These are phyloP conservation scores for Mycena leptocephala DNA, from an alignment of 768 basidiomycete species.

Conservation along the genomic window DNA sequence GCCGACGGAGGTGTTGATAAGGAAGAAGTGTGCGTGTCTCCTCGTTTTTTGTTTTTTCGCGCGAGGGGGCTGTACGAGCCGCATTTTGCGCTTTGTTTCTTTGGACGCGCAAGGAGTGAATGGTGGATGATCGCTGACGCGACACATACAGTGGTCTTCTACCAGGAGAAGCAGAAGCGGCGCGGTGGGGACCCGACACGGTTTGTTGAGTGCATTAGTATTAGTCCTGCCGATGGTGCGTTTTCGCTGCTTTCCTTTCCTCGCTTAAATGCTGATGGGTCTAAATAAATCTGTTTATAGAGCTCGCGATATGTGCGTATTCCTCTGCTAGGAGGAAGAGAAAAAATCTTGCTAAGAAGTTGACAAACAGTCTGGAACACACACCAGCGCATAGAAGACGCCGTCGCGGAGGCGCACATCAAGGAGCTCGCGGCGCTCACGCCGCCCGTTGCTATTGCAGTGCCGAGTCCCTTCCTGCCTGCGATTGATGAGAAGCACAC, in stretches of 20 bases:
- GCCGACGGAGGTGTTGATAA: conserved; percentile 84
- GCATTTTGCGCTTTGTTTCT: no score
- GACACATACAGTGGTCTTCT: conserved; percentile 76
- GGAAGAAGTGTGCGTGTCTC: conserved; percentile 75
- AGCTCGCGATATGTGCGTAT: conserved; percentile 78
- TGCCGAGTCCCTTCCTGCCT: conserved; percentile 40
- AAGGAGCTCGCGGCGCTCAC: conserved; percentile 65
- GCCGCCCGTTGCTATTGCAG: conserved; percentile 58
- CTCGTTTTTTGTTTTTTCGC: not conserved
- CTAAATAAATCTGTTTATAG: conserved; percentile 51
- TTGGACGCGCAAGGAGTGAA: no score
- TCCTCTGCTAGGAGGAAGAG: no score
- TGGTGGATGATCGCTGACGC: no score
- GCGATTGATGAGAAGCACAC: conserved; percentile 3
- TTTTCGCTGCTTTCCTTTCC: conserved; percentile 8
- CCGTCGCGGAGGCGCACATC: conserved; percentile 74
- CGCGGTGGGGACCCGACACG: conserved; percentile 66
- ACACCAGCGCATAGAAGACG: conserved; percentile 71
- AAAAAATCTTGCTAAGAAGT: not conserved
- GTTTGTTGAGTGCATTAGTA: conserved; percentile 71
- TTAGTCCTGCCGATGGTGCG: conserved; percentile 82
- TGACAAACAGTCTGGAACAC: conserved; percentile 81
- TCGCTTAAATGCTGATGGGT: not conserved
- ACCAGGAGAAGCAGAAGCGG: conserved; percentile 76
- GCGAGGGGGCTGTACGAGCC: no score